Conservation (phyloP, 805 yeast genomes). For the Wickerhamiella occidentalis region DNA sequence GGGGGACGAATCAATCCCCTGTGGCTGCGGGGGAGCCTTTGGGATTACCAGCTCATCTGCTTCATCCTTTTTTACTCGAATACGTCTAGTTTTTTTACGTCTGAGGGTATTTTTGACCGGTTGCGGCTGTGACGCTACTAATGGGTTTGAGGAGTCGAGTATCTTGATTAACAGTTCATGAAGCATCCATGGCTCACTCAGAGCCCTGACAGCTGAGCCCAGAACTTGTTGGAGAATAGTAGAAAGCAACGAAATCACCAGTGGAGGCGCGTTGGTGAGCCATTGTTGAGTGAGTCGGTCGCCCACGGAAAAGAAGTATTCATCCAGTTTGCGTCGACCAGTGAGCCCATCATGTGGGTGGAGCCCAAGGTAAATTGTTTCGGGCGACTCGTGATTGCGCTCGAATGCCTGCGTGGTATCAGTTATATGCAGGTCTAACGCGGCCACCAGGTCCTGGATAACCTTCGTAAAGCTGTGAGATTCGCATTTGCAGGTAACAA, state of each 20-base stretch:
- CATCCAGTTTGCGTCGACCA: background rate
- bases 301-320: conserved; percentile 3
- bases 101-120: background rate
- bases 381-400: background rate
- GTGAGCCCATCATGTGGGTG: conserved; percentile 11
- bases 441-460: background rate
- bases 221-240: conserved; percentile 11
- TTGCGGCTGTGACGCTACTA: background rate
- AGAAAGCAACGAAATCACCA: background rate
- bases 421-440: conserved; percentile 1
- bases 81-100: background rate
- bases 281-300: background rate
- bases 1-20: too few relatives aligned
- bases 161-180: conserved; percentile 7
- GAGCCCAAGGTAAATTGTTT: conserved; percentile 1
- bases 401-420: background rate
- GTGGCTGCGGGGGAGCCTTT: too few relatives aligned
- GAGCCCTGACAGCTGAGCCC: background rate
- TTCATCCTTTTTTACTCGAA: background rate
- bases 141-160: background rate
- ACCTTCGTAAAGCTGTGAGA: background rate
- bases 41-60: too few relatives aligned
- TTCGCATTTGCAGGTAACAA: background rate
- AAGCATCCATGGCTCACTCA: conserved; percentile 13
- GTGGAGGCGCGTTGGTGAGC: conserved; percentile 5